A percentile compares a stretch with the other conserved stretches of the same genome.
These are phyloP conservation scores for Aspergillus eucalypticola DNA, from an alignment of 2,329 filamentous ascomycete genomes.

Conservation along the genomic window DNA sequence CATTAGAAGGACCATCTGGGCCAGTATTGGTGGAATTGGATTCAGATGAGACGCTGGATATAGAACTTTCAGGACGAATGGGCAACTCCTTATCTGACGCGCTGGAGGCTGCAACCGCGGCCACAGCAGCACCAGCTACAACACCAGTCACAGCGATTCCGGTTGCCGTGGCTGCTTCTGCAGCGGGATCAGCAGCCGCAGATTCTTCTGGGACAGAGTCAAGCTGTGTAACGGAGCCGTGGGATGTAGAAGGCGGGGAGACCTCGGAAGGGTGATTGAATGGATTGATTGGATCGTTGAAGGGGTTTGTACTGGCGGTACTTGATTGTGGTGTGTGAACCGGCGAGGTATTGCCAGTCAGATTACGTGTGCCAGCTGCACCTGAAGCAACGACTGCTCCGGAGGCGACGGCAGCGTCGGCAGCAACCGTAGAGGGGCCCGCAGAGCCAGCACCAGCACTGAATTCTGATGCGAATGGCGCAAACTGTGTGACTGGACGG, in stretches of 20 bases:
- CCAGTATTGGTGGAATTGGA: constrained; percentile 27
- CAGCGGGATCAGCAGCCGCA: constrained; percentile 41
- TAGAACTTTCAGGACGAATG: constrained; percentile 23
- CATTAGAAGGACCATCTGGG: constrained; percentile 24
- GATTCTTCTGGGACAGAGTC: not conserved
- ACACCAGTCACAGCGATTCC: constrained; percentile 44
- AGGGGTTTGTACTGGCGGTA: constrained; percentile 46
- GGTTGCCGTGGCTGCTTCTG: constrained; percentile 31
- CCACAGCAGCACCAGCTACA: constrained; percentile 42
- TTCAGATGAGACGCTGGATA: constrained; percentile 24
- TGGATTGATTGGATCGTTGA: constrained; percentile 64
- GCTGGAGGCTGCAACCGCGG: constrained; percentile 36
- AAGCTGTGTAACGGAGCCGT: constrained; percentile 10
- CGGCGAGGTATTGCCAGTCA: constrained; percentile 34
- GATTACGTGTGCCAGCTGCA: constrained; percentile 31
- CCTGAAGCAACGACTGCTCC: constrained; percentile 22
- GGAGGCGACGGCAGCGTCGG: constrained; percentile 19
- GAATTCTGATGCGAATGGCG: constrained; percentile 61
- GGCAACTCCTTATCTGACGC: constrained; percentile 22
- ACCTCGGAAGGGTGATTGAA: constrained; percentile 66
- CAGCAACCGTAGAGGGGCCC: constrained; percentile 20
- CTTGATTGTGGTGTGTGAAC: constrained; percentile 41
- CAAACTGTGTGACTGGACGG: constrained; percentile 80
- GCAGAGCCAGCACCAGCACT: constrained; percentile 29
- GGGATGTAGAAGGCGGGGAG: constrained; percentile 25